Conservation (phyloP, 2,329 filamentous ascomycete genomes). For the Tolypocladium album region DNA sequence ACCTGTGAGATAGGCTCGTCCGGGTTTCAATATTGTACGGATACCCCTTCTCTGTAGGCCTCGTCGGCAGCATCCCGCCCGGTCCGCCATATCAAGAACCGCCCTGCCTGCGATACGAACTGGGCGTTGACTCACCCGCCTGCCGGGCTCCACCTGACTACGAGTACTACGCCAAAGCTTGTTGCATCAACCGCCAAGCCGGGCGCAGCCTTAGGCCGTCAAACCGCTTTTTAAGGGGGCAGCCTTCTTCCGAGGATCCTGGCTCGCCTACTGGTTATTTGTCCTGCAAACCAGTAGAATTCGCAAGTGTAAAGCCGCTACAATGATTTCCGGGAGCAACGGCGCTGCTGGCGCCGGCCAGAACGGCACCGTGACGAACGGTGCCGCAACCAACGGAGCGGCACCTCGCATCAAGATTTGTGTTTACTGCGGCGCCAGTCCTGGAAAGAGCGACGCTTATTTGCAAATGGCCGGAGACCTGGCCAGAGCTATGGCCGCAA, state of each 20-base stretch:
- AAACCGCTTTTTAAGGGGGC: neutral
- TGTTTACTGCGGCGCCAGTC: constrained; percentile 84
- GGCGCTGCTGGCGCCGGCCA: neutral
- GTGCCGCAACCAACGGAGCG: no score
- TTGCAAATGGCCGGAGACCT: constrained; percentile 68
- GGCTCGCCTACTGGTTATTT: neutral
- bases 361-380: neutral
- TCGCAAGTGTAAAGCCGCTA: neutral
- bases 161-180: neutral
- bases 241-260: neutral
- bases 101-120: neutral
- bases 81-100: neutral
- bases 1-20: neutral
- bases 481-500: constrained; percentile 60
- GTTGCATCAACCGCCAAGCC: neutral
- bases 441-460: constrained; percentile 63
- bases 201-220: neutral
- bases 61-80: neutral
- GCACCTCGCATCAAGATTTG: constrained; percentile 58
- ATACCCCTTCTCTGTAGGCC: neutral
- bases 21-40: no score
- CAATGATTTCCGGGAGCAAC: constrained; percentile 14
- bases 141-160: neutral
- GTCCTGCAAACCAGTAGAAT: neutral
- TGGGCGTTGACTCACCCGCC: neutral